phyloP scores from a whole-genome alignment of 345 rosid species.

The Melaleuca quinquenervia region DNA sequence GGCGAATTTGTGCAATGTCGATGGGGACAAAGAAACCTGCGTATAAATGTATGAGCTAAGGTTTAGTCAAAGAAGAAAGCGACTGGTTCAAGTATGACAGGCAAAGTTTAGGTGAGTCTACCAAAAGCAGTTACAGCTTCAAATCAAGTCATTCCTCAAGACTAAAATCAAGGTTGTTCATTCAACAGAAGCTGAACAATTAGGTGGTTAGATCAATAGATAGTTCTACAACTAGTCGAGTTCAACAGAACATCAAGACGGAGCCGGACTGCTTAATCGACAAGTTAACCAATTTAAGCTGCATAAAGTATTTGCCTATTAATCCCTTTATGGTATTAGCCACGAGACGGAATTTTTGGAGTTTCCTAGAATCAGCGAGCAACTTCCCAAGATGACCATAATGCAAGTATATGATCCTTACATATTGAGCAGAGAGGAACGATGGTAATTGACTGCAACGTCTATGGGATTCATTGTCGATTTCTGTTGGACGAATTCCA shows the following conservation, averaged over 20 bases:
- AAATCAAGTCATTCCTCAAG: too few species aligned
- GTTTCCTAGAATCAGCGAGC: not conserved
- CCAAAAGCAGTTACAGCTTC: too few species aligned
- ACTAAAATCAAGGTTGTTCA: too few species aligned
- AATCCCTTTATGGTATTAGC: not conserved
- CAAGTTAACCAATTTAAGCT: not conserved
- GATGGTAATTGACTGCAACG: not conserved
- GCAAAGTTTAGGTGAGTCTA: too few species aligned
- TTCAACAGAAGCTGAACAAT: too few species aligned
- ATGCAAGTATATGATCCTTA: not conserved
- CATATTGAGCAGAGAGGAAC: not conserved
- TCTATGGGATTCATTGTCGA: not conserved
- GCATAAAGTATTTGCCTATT: not conserved
- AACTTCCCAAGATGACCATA: not conserved
- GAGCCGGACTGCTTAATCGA: not conserved
- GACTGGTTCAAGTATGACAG: too few species aligned
- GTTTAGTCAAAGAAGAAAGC: too few species aligned
- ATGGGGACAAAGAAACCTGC: too few species aligned
- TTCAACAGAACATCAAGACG: not conserved
- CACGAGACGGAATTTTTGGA: not conserved
- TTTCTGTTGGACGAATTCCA: not conserved
- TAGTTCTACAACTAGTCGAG: not conserved
- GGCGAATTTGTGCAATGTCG: not conserved
- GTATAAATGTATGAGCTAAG: too few species aligned
- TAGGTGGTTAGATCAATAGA: too few species aligned